Base-by-base conservation (phyloP, 805 yeast genomes). In the Candida broadrunensis region DNA sequence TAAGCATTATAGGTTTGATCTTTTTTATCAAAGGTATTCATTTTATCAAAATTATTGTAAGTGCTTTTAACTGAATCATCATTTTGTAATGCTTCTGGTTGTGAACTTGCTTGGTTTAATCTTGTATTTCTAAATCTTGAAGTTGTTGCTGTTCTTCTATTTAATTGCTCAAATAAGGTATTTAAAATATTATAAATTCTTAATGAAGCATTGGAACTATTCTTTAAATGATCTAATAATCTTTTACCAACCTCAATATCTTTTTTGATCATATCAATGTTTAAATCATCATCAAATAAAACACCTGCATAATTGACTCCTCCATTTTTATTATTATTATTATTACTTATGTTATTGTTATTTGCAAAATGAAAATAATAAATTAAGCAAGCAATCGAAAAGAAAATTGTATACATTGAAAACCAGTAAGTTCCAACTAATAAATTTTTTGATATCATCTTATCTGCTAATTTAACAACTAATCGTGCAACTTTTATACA, bases 371-470 rank as follows among this genome's bases (percentile, higher is more conserved):
- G 91, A 42, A 79, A 84, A 56, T 88, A 88, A 54, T 83, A 87
- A 14, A 87, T 85, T 51, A 88, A 69, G 54, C 95, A 85, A 1
- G 96, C 95, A 44, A 88, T 88, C 2, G 95, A 82, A 63, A 87
- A 88, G 58, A 88, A 89, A 4, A 89, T 83, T 0, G 96, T 87
- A 59, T 89, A 89, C 55, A 86, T 85, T 5, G 93, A 81, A 56
- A 88, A 89, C 96, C 96, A 88, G 56, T 89, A 90, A 2, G 93
- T 85, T 1, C 96, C 96, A 48, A 82, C 78, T 30, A 89, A 66
- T 60, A 87, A 71, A 43, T 82, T 73, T 46, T 81, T 78, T 48
- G 78, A 75, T 46, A 85, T 81, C 88, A 89, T 80, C 54, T 84
- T 88, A 50, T 85, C 80, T 0, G 96, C 88, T 42, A 88, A 59